These are phyloP conservation scores for Acer negundo DNA, from an alignment of 345 rosid genomes.

Conservation along the genomic window DNA sequence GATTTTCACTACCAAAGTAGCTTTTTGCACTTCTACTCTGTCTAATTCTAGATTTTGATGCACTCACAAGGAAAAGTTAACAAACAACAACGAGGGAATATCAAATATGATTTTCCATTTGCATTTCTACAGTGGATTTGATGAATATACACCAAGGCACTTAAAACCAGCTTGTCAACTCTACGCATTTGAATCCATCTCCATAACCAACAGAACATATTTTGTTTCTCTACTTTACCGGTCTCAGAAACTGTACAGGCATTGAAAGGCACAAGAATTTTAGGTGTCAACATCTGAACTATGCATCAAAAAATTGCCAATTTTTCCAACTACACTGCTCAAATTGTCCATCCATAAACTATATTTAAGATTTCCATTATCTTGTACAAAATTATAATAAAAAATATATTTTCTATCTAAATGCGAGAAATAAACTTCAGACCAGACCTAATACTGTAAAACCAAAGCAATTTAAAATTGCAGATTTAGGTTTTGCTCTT, in stretches of 20 bases:
- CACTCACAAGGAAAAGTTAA: background rate
- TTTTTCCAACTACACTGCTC: too few species aligned
- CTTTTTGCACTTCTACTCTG: background rate
- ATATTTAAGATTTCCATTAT: too few species aligned
- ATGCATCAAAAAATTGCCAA: too few species aligned
- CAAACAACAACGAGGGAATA: background rate
- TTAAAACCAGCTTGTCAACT: background rate
- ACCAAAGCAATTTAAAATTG: too few species aligned
- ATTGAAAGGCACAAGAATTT: background rate
- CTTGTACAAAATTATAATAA: too few species aligned
- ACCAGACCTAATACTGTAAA: too few species aligned
- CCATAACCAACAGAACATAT: background rate
- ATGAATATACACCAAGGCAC: background rate
- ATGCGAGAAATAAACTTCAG: background rate
- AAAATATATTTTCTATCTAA: too few species aligned
- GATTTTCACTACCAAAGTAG: background rate
- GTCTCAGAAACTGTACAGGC: background rate
- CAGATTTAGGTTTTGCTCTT: too few species aligned
- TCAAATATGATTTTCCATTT: background rate
- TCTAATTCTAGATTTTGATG: background rate
- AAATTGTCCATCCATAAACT: too few species aligned
- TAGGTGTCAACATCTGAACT: too few species aligned
- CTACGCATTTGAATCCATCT: background rate
- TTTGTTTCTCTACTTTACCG: background rate
- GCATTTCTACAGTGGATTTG: background rate